Evolutionary conservation across 2,329 filamentous ascomycete genomes (phyloP).

Genomic region (Beauveria rudraprayagi): DNA sequence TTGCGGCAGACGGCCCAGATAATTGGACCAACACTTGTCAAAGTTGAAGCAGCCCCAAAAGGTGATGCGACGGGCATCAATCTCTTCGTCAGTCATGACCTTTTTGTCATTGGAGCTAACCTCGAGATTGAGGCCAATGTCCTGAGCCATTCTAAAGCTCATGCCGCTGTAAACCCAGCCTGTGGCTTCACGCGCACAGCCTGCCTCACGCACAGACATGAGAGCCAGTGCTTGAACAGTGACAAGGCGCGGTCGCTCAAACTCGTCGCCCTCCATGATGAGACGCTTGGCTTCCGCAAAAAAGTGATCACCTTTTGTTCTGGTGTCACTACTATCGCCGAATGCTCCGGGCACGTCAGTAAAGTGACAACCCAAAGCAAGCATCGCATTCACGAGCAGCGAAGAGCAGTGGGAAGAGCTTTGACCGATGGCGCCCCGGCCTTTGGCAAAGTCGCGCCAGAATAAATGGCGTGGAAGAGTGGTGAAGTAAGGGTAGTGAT

Average conservation of each 20-base stretch:
- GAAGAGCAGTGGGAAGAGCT: conserved; percentile 75
- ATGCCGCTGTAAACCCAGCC: conserved; percentile 98
- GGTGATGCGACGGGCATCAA: conserved; percentile 82
- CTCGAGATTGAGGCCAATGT: conserved; percentile 86
- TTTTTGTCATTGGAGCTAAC: conserved; percentile 56
- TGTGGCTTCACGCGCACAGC: conserved; percentile 86
- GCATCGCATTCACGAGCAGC: conserved; percentile 85
- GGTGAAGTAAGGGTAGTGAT: conserved; percentile 96
- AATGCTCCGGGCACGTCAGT: conserved; percentile 68
- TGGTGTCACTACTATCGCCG: conserved; percentile 61
- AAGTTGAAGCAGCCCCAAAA: conserved; percentile 99
- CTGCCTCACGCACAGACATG: conserved; percentile 94
- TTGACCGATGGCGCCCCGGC: conserved; percentile 49
- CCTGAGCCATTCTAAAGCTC: conserved; percentile 95
- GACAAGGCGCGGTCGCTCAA: conserved; percentile 78
- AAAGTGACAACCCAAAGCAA: conserved; percentile 90
- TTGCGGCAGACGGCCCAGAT: conserved; percentile 84
- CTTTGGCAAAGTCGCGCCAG: conserved; percentile 72
- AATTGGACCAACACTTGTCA: conserved; percentile 98
- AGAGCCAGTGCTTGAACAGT: conserved; percentile 89
- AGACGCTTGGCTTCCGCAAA: conserved; percentile 88
- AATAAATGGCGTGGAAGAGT: conserved; percentile 82
- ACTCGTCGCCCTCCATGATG: conserved; percentile 85
- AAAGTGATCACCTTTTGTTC: conserved; percentile 91
- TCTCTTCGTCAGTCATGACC: conserved; percentile 66